phyloP scores from a whole-genome alignment of 768 basidiomycete genomes.

The Boletus barrowsii region DNA sequence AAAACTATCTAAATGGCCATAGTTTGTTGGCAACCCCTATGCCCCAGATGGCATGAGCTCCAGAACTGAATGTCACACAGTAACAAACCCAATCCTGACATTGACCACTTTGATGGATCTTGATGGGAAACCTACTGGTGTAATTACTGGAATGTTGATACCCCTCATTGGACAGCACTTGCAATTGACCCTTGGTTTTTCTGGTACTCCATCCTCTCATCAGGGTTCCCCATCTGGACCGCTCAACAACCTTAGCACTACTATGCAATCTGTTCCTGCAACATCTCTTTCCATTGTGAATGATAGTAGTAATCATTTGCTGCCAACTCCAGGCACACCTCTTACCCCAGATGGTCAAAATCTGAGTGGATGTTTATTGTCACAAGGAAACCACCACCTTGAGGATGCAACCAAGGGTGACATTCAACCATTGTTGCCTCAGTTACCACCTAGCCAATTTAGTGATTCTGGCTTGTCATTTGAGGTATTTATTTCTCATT shows the following conservation, averaged over 20 bases:
- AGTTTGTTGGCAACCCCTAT: constrained; percentile 67
- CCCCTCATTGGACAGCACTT: constrained; percentile 63
- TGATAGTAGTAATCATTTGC: constrained; percentile 43
- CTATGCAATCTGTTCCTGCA: constrained; percentile 79
- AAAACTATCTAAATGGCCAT: constrained; percentile 91
- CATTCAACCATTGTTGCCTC: constrained; percentile 70
- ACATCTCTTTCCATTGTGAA: constrained; percentile 62
- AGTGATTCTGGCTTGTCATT: constrained; percentile 54
- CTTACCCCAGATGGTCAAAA: constrained; percentile 57
- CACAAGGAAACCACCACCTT: constrained; percentile 42
- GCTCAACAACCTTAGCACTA: constrained; percentile 55
- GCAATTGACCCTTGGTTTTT: constrained; percentile 39
- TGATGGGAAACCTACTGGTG: constrained; percentile 40
- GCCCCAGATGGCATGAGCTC: constrained; percentile 55
- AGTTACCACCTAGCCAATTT: constrained; percentile 58
- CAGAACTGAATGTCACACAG: constrained; percentile 63
- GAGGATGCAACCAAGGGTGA: constrained; percentile 53
- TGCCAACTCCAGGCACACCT: constrained; percentile 66
- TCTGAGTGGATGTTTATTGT: constrained; percentile 63
- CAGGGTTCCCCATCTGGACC: constrained; percentile 70
- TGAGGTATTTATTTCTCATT: constrained; percentile 43
- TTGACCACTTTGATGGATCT: constrained; percentile 57
- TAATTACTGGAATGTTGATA: constrained; percentile 58
- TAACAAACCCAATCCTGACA: constrained; percentile 71
- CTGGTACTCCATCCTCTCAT: constrained; percentile 52